These are phyloP conservation scores for Fusarium metavorans DNA, from an alignment of 2,329 filamentous ascomycete species.

Conservation along the genomic window DNA sequence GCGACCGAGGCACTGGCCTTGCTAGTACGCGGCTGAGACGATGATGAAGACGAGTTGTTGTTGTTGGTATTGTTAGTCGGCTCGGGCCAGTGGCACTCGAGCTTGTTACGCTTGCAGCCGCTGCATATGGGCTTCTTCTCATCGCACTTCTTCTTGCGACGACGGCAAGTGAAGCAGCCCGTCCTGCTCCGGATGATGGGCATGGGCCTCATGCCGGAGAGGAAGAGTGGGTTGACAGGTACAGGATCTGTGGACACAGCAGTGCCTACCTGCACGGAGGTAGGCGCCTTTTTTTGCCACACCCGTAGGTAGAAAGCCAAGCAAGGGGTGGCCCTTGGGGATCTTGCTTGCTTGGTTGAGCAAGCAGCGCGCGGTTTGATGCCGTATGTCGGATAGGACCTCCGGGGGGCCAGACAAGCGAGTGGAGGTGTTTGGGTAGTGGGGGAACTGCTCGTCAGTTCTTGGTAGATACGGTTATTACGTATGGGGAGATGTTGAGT, in stretches of 20 bases:
- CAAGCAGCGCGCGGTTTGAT: conserved; percentile 21
- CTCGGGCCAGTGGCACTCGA: conserved; percentile 64
- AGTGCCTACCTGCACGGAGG: neutral
- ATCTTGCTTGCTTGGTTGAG: neutral
- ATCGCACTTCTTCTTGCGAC: conserved; percentile 67
- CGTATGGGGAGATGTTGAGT: neutral
- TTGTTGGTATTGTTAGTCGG: conserved; percentile 29
- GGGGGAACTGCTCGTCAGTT: conserved; percentile 33
- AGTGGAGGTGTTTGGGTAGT: conserved; percentile 36
- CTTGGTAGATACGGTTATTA: conserved; percentile 6
- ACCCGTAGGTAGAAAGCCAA: neutral
- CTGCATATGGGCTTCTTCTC: conserved; percentile 64
- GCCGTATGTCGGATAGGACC: conserved; percentile 34
- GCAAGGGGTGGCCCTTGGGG: neutral
- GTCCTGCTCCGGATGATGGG: conserved; percentile 54
- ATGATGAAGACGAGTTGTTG: conserved; percentile 26
- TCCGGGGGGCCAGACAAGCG: conserved; percentile 35
- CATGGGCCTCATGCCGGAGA: conserved; percentile 45
- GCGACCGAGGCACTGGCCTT: conserved; percentile 3
- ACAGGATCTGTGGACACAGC: neutral
- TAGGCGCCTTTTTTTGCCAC: neutral
- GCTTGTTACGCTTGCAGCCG: conserved; percentile 65
- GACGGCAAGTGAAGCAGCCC: conserved; percentile 62
- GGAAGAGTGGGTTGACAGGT: neutral
- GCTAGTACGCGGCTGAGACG: conserved; percentile 22